Evolutionary conservation across 352 stramenopile species (phyloP), one percentile per base, ranked within the genome.

Genomic region (Phytopythium sindhum): DNA sequence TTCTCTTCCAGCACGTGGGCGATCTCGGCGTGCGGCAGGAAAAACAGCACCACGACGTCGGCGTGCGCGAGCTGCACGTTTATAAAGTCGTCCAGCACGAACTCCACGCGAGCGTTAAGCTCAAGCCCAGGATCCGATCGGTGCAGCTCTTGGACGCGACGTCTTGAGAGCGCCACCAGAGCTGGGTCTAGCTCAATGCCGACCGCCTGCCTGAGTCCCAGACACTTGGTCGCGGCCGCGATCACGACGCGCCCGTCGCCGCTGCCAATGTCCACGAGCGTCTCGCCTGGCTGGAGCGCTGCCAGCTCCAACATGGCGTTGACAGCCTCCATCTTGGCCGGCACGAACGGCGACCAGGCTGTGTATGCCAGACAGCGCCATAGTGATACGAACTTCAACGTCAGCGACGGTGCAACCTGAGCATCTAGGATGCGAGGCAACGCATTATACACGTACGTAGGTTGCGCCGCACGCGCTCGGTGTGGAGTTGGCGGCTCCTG

Each of bases 261-360:
- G 53, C 80, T 87, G 50, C 82, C 82, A 57, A 91, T 75, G 56
- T 91, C 82, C 21, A 89, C 61, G 29, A 91, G 57, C 17, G 72
- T 84, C 45, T 91, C 78, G 3, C 59, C 66, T 28, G 64, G 60
- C 21, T 77, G 68, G n/a, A 85, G 61, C 23, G 48, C 61, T 5
- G 72, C 77, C 24, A 89, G 60, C 24, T 57, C 48, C 15, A 90
- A 64, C 68, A 91, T 89, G 60, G 66, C 77, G 44, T 66, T 42
- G 3, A 87, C 80, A 1, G 82, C 82, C 37, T 89, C 76, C 31
- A 76, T 68, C 56, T 85, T 85, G 42, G 76, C 80, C 4, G 82
- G 82, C 24, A 89, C 76, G 42, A 88, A 91, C 10, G 82, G 82
- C 28, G 82, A 89, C 80, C 82, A 91, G 3, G 80, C 82, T 91